Base-by-base conservation (phyloP, 257 asterid genomes). In the Solanum medicagineum region DNA sequence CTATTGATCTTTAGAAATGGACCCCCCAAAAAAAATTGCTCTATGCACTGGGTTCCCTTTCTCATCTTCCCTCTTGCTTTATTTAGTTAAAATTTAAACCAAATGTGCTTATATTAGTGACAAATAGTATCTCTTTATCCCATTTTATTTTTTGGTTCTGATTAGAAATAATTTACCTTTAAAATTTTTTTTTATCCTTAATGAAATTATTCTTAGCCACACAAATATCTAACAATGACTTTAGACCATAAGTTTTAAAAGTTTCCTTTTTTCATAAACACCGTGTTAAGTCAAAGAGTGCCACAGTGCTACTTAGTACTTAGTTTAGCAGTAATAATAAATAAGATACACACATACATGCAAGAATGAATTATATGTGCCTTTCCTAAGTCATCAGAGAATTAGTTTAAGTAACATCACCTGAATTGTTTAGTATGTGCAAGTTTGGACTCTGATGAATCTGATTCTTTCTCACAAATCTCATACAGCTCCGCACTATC, bases 381-480 rank as follows among this genome's bases (percentile, higher is more conserved):
- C 75, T 68, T 68, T 69, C 7, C 14, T 7, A 8, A 36, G 79
- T 40, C 15, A 68, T 69, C 24, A 36, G n/a, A 9, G 47, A 32
- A 68, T 32, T 32, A 74, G 4, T 36, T 36, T 36, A 36, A 4
- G 42, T 36, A 36, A 11, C 51, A 81, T 84, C 82, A 95, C 99
- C 94, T 91, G 88, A 96, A 94, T 88, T 96, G 97, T 10, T 89
- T 85, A 7, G 95, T 94, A 83, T 92, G 98, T 60, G 88, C 90
- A 54, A 96, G 87, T 85, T 87, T 94, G 45, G 83, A 42, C 12
- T 90, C 87, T 1, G 81, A 55, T 4, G 91, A 86, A 29, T 81
- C 88, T 1, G 89, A 84, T 54, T 90, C 93, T 74, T 94, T 92
- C 49, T 93, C 97, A 60, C 86, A 86, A 85, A 90, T 89, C 91